Conservation (phyloP, 345 rosid species). For the Populus tremula region DNA sequence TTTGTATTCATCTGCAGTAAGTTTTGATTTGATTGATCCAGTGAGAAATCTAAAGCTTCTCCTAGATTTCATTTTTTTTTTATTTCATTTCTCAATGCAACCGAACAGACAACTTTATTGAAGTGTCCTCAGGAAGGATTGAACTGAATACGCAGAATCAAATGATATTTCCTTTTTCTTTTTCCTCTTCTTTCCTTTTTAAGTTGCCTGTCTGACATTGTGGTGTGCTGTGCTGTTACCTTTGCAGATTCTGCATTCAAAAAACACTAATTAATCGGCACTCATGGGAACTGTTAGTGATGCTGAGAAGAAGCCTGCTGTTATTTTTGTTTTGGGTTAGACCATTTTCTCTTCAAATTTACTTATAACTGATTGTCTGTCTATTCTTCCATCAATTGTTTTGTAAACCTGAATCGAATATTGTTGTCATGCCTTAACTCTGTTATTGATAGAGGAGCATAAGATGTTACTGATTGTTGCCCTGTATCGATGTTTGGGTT, state of each 20-base stretch:
- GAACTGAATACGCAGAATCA: not conserved
- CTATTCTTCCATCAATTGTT: not conserved
- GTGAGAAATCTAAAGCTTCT: too few relatives aligned
- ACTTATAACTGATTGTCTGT: not conserved
- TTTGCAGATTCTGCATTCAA: not conserved
- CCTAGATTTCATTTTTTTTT: too few relatives aligned
- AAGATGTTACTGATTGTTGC: not conserved
- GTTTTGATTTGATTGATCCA: too few relatives aligned
- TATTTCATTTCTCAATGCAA: too few relatives aligned
- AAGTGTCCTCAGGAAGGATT: not conserved
- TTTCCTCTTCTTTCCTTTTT: not conserved
- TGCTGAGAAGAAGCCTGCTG: conserved; percentile 57
- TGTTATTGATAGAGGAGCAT: not conserved
- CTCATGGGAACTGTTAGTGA: conserved; percentile 56
- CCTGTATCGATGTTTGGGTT: not conserved
- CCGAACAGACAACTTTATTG: too few relatives aligned
- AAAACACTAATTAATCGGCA: conserved; percentile 7
- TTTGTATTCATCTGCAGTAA: too few relatives aligned
- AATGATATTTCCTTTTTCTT: not conserved
- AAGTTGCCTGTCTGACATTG: not conserved
- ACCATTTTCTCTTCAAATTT: not conserved
- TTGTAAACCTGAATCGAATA: not conserved
- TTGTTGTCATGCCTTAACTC: not conserved
- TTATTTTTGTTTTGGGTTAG: conserved; percentile 89
- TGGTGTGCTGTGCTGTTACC: not conserved